Evolutionary conservation across 164 flowering plant species (phyloP).

Genomic region (Saururus chinensis): DNA sequence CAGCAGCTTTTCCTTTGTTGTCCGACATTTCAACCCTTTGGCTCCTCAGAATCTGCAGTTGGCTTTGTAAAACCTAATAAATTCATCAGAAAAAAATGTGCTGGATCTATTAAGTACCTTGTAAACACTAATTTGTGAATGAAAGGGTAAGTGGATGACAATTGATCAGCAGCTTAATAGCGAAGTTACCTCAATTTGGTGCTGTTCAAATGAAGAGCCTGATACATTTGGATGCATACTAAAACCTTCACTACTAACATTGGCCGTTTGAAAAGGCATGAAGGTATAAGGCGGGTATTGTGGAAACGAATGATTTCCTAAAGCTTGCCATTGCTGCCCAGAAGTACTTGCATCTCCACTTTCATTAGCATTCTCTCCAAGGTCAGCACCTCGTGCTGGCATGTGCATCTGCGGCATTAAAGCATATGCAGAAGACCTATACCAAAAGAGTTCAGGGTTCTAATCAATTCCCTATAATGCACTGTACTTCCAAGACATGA

Average conservation of each 20-base stretch:
- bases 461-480: background rate
- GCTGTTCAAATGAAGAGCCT: conserved; percentile 27
- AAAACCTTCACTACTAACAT: conserved; percentile 3
- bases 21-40: background rate
- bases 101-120: background rate
- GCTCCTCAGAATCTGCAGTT: conserved; percentile 13
- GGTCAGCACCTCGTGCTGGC: conserved; percentile 13
- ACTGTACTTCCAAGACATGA: too few species aligned
- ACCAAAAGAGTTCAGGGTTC: background rate
- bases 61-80: conserved; percentile 14
- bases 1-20: conserved; percentile 15
- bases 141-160: background rate
- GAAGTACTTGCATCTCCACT: conserved; percentile 15
- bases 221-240: conserved; percentile 10
- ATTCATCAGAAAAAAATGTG: background rate
- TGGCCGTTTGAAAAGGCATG: conserved; percentile 19
- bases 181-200: conserved; percentile 52
- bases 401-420: conserved; percentile 25
- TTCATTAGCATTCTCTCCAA: conserved; percentile 7
- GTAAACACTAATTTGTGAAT: background rate
- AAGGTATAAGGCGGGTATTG: conserved; percentile 17
- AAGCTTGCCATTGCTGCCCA: conserved; percentile 12
- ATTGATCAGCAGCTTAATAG: background rate
- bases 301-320: conserved; percentile 6
- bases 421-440: conserved; percentile 57